Evolutionary conservation across 2,329 filamentous ascomycete species (phyloP).

Genomic region (Nemania diffusa): DNA sequence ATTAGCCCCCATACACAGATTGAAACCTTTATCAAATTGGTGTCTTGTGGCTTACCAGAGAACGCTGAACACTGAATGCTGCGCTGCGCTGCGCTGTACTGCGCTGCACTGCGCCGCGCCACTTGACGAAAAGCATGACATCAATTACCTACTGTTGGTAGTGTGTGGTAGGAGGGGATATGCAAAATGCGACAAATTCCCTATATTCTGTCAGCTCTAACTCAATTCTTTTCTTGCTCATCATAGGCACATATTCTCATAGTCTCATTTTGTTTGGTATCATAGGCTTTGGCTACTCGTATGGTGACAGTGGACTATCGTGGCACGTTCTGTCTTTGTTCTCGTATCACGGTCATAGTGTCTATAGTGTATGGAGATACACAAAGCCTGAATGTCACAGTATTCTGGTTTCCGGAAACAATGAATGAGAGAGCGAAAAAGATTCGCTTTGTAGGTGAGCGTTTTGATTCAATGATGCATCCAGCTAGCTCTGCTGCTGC

Average conservation of each 20-base stretch:
- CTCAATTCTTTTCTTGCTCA: neutral
- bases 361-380: slow-evolving; percentile 31
- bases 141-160: slow-evolving; percentile 16
- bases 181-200: slow-evolving; percentile 5
- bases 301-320: neutral
- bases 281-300: neutral
- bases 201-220: slow-evolving; percentile 22
- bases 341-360: slow-evolving; percentile 14
- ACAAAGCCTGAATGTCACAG: slow-evolving; percentile 41
- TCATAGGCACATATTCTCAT: neutral
- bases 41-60: slow-evolving; percentile 14
- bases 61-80: no score
- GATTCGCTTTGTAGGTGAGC: slow-evolving; percentile 37
- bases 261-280: neutral
- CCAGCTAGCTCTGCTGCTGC: slow-evolving; percentile 34
- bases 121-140: neutral
- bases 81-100: no score
- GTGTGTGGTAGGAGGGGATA: neutral
- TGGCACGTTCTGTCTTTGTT: slow-evolving; percentile 38
- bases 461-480: slow-evolving; percentile 37
- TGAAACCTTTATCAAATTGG: slow-evolving; percentile 33
- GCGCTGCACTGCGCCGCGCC: no score
- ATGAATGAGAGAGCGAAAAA: slow-evolving; percentile 33
- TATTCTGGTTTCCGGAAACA: slow-evolving; percentile 44
- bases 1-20: slow-evolving; percentile 5